Evolutionary conservation across 176 grass and related monocot genomes (phyloP).

Genomic region (Cenchrus fungigraminus): DNA sequence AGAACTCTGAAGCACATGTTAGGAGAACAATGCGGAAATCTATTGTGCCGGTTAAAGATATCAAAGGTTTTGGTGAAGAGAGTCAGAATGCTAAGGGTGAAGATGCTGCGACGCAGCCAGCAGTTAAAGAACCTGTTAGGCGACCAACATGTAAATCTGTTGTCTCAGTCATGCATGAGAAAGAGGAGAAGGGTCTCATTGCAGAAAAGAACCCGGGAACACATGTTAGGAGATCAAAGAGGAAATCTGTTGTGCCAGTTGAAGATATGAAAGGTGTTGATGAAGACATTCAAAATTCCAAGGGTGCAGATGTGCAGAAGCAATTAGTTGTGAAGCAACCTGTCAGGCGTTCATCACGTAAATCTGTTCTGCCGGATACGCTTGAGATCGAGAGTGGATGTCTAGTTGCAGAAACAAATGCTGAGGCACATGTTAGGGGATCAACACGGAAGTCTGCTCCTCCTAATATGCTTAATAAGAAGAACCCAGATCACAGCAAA

Average conservation of each 20-base stretch:
- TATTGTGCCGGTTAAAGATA: background rate
- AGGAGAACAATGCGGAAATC: slow-evolving; percentile 22
- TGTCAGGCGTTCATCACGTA: slow-evolving; percentile 29
- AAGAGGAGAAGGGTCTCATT: slow-evolving; percentile 8
- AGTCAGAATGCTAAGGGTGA: background rate
- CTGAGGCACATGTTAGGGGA: slow-evolving; percentile 17
- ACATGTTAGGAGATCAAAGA: background rate
- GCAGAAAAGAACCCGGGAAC: slow-evolving; percentile 22
- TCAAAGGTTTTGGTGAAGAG: background rate
- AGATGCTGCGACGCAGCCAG: slow-evolving; percentile 1
- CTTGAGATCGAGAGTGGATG: slow-evolving; percentile 1
- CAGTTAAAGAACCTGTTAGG: slow-evolving; percentile 18
- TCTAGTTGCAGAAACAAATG: slow-evolving; percentile 10
- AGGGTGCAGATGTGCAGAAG: background rate
- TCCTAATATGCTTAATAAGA: slow-evolving; percentile 9
- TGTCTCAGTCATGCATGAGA: slow-evolving; percentile 1
- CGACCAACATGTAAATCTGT: slow-evolving; percentile 28
- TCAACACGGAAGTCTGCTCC: slow-evolving; percentile 10
- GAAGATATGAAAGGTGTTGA: background rate
- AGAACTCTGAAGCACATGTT: slow-evolving; percentile 19
- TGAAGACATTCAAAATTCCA: slow-evolving; percentile 2
- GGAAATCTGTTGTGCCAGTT: slow-evolving; percentile 2
- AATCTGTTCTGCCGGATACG: slow-evolving; percentile 15
- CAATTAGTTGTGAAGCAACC: slow-evolving; percentile 11
- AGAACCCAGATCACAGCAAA: background rate